phyloP scores from a whole-genome alignment of 1,139 yeast genomes.

The Suhomyces panamericanus region DNA sequence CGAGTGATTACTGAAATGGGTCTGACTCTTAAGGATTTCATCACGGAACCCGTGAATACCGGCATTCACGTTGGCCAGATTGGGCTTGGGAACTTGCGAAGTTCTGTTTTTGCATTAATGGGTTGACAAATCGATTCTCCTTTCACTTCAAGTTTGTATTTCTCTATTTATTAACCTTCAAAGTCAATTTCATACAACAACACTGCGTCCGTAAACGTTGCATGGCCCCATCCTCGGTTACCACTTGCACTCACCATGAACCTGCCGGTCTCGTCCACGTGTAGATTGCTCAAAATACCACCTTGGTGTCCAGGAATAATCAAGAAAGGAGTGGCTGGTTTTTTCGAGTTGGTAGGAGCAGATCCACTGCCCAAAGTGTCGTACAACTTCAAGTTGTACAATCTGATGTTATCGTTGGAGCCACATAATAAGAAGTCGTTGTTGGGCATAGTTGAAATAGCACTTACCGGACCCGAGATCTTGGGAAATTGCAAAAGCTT shows the following conservation, averaged over 20 bases:
- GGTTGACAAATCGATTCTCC: not conserved
- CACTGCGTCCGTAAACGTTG: conserved; percentile 74
- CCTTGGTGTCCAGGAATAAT: conserved; percentile 66
- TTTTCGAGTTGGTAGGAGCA: conserved; percentile 25
- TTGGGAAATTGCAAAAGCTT: conserved; percentile 73
- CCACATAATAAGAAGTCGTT: conserved; percentile 80
- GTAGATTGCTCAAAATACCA: conserved; percentile 55
- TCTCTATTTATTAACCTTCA: conserved; percentile 17
- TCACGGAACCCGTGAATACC: conserved; percentile 20
- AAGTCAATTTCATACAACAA: conserved; percentile 73
- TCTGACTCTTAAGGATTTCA: conserved; percentile 16
- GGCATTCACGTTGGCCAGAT: conserved; percentile 29
- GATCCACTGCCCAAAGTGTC: conserved; percentile 22
- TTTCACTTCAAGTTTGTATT: conserved; percentile 1
- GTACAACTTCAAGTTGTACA: conserved; percentile 70
- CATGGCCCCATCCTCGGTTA: conserved; percentile 90
- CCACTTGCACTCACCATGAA: conserved; percentile 93
- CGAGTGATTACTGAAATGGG: conserved; percentile 16
- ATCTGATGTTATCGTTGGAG: conserved; percentile 83
- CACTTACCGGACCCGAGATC: conserved; percentile 89
- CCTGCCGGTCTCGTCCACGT: conserved; percentile 82
- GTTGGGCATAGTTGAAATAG: conserved; percentile 79
- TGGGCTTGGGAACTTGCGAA: conserved; percentile 36
- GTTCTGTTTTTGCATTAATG: conserved; percentile 17
- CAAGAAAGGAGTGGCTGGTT: conserved; percentile 56